Evolutionary conservation across 805 yeast species (phyloP), one percentile per base, ranked within the genome.

Genomic region (Candida argentea): DNA sequence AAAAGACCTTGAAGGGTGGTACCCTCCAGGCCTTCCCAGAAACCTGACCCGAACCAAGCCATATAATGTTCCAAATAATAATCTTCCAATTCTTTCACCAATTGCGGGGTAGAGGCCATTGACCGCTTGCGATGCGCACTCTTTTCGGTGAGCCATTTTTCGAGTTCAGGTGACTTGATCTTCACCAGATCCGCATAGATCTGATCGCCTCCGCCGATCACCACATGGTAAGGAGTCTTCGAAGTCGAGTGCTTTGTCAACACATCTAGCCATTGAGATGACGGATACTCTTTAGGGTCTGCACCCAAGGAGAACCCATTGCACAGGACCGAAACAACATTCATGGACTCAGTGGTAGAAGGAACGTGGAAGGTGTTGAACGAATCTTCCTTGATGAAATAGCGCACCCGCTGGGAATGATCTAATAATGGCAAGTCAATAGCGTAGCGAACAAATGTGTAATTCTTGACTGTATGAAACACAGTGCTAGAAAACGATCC

Each of bases 151-250:
- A 73, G 50, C 95, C 96, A 86, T 17, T 70, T 49, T 34, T 65
- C 50, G 40, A 81, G 70, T 17, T 61, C 54, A 26, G 65, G 45
- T 10, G 78, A 72, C 13, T 70, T 61, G 13, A 65, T 38, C 50
- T 79, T 81, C 40, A 89, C 74, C 2, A 84, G 65, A 54, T 89
- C 98, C 29, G 87, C 75, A 50, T 89, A 89, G 28, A 89, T 68
- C 56, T 89, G 98, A 55, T 89, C 98, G 18, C 98, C 98, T 29
- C 97, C 97, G 16, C 97, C 97, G 16, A 91, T 61, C 94, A 89
- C 87, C 4, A 85, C 96, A 50, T 89, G 95, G 54, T 84, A 84
- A 22, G 70, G 71, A 22, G 65, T 59, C 5, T 51, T 41, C 13
- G 14, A 5, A 5, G 15, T 17, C 11, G 59, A 50, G 46, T 89